Evolutionary conservation across 352 stramenopile genomes (phyloP), one percentile per base, ranked within the genome.

Genomic region (Phytophthora cactorum): DNA sequence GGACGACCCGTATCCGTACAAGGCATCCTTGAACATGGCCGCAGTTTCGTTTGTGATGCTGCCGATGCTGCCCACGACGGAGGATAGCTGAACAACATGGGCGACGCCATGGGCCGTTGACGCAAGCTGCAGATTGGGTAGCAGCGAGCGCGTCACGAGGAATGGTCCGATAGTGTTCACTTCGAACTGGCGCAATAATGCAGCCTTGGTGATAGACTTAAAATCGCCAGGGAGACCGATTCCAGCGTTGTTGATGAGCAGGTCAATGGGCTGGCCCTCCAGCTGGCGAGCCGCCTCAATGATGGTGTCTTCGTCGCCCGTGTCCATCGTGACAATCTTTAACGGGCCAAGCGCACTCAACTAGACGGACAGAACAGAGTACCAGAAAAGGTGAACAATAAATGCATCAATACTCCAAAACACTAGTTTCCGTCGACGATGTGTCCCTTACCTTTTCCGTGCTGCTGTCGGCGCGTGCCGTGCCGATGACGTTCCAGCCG

Each of bases 211-310:
- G 15, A 56, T 66, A 2, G 60, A 66, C 27, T 31, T 57, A 3
- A 86, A 43, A 1, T 45, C 65, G 8, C 49, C 72, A 38, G 63
- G 54, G 15, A 63, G 49, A 12, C 81, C 63, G 4, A 83, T 75
- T 12, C 75, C 77, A 1, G 79, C 82, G 50, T 89, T 89, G 69
- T 90, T 88, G 49, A 88, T 69, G 12, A 89, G 64, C 47, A 89
- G 38, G 41, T 89, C 79, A 47, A 90, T 77, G 2, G 67, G 27
- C 11, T 75, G 70, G 28, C 70, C 69, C 17, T 81, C 64, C 0
- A 86, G 60, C 22, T 70, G 61, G 29, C 68, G 68, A 22, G 72
- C 74, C 0, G 72, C 73, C 14, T 63, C 41, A 5, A 63, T 2
- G 2, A 85, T 74, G 3, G 72, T 77, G 6, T 47, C 41, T 50